Conservation (phyloP, 1,284 basidiomycete genomes). For the Mrakiaceae sp. region DNA sequence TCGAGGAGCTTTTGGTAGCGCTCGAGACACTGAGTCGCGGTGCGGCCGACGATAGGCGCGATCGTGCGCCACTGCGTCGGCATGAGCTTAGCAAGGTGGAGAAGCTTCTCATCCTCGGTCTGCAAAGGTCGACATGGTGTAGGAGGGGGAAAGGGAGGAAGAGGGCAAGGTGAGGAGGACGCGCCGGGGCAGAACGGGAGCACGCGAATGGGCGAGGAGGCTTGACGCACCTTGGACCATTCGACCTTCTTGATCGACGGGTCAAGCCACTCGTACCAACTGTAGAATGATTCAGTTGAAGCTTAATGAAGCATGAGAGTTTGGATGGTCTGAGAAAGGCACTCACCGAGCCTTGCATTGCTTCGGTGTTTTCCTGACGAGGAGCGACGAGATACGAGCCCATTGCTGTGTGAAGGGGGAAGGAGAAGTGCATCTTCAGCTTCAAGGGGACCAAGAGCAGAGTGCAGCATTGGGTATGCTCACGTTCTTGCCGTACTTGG, state of each 20-base stretch:
- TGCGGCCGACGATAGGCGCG: conserved; percentile 96
- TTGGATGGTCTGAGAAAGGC: too few relatives aligned
- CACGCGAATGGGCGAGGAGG: background rate
- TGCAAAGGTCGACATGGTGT: conserved; percentile 24
- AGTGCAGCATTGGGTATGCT: conserved; percentile 21
- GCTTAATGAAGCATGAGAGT: background rate
- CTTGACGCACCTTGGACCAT: conserved; percentile 72
- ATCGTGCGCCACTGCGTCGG: conserved; percentile 99
- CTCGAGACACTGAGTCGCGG: conserved; percentile 95
- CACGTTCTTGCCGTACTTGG: conserved; percentile 93
- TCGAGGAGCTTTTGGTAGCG: conserved; percentile 96
- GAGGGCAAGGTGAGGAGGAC: background rate
- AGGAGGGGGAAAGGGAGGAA: background rate
- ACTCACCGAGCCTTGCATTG: conserved; percentile 82
- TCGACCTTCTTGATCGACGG: conserved; percentile 99
- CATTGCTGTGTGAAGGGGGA: conserved; percentile 36
- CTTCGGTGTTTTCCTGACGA: conserved; percentile 97
- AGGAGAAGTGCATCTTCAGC: background rate
- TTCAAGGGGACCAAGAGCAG: background rate
- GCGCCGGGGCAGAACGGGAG: background rate
- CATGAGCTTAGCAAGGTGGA: conserved; percentile 97
- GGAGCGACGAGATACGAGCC: conserved; percentile 95
- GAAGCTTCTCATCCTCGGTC: conserved; percentile 96
- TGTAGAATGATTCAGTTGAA: conserved; percentile 7
- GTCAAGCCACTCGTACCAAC: conserved; percentile 99